These are phyloP conservation scores for Phytophthora megakarya DNA, from an alignment of 352 stramenopile species.

Conservation along the genomic window DNA sequence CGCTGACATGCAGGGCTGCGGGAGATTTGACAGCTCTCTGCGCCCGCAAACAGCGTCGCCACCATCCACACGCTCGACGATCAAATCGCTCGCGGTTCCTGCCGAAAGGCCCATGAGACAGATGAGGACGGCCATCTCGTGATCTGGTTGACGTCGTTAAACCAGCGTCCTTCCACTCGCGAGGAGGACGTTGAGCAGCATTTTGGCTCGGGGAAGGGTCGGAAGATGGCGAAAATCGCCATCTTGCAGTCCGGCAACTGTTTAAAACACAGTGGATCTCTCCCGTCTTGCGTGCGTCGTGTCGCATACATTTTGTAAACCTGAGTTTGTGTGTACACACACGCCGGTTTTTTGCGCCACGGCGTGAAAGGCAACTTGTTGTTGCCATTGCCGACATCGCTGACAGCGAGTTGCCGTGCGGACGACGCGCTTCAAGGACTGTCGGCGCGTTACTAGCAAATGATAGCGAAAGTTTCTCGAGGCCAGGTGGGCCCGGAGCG, in stretches of 20 bases:
- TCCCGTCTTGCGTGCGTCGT: conserved; percentile 24
- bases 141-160: conserved; percentile 12
- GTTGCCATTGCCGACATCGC: background rate
- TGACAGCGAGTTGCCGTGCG: conserved; percentile 13
- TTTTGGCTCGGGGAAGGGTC: background rate
- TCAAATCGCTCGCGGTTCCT: conserved; percentile 15
- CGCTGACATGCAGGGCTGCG: background rate
- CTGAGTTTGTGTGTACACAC: conserved; percentile 16
- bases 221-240: conserved; percentile 10
- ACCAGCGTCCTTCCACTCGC: conserved; percentile 4
- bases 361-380: conserved; percentile 25
- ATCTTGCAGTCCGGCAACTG: background rate
- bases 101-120: conserved; percentile 14
- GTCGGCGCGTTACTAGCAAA: conserved; percentile 15
- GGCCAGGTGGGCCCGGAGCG: conserved; percentile 19
- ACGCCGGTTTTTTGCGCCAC: conserved; percentile 4
- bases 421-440: conserved; percentile 20
- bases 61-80: background rate
- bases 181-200: background rate
- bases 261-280: conserved; percentile 12
- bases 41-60: conserved; percentile 3
- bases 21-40: conserved; percentile 6
- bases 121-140: background rate
- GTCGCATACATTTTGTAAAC: conserved; percentile 28
- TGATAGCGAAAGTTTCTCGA: conserved; percentile 22